These are phyloP conservation scores for Colletotrichum sp. DNA, from an alignment of 2,329 filamentous ascomycete species.

Conservation along the genomic window DNA sequence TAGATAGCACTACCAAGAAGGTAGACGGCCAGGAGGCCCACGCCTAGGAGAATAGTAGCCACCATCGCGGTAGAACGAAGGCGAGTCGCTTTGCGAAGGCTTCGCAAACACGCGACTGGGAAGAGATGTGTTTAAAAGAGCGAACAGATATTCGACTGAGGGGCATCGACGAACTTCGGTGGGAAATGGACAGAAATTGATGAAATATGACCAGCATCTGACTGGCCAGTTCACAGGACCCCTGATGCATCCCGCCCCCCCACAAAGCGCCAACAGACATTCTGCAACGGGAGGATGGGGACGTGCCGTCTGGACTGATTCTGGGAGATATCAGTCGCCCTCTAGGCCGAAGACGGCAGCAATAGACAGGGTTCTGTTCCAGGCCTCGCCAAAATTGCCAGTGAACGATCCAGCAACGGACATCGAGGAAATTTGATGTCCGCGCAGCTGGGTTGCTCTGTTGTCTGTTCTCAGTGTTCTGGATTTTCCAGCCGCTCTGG, in stretches of 20 bases:
- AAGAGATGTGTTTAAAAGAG: not conserved
- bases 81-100: not conserved
- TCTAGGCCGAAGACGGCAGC: not conserved
- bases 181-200: not conserved
- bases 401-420: not conserved
- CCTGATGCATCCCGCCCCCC: not conserved
- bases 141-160: too few species aligned
- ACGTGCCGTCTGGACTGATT: not conserved
- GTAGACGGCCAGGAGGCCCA: not conserved
- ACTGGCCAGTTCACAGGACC: not conserved
- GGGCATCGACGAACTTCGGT: not conserved
- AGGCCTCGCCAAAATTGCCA: not conserved
- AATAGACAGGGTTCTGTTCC: not conserved
- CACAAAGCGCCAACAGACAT: not conserved
- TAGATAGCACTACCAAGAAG: slow-evolving; percentile 23
- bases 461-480: not conserved
- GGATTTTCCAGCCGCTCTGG: not conserved
- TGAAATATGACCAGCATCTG: not conserved
- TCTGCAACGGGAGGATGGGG: not conserved
- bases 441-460: not conserved
- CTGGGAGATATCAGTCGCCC: not conserved
- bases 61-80: not conserved
- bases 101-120: not conserved
- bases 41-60: not conserved
- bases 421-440: not conserved